Percentiles rank a stretch among this genome's conserved stretches.
Evolutionary conservation across 1,284 basidiomycete genomes (phyloP).

Genomic region (Tilletiopsis washingtonensis): DNA sequence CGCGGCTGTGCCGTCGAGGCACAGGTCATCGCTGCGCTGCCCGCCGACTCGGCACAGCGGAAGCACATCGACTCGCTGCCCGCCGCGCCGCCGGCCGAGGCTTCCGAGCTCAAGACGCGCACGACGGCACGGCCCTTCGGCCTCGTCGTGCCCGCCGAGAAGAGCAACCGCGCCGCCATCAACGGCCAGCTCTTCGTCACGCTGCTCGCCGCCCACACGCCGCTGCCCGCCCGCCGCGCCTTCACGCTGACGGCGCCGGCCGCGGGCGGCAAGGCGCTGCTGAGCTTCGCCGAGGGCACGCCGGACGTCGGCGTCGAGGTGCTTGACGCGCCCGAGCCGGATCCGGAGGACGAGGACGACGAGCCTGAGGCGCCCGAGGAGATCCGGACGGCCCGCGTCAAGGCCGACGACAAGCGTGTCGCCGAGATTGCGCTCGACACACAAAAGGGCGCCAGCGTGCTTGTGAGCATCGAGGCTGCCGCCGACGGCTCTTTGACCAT

Average conservation of each 20-base stretch:
- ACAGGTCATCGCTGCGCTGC: constrained; percentile 41
- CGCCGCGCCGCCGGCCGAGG: constrained; percentile 49
- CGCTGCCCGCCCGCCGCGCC: constrained; percentile 67
- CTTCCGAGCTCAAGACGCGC: constrained; percentile 17
- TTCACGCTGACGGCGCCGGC: constrained; percentile 53
- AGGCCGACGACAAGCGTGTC: constrained; percentile 16
- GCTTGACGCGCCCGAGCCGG: constrained; percentile 19
- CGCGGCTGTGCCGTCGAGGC: constrained; percentile 84
- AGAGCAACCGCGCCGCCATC: constrained; percentile 52
- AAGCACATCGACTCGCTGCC: constrained; percentile 25
- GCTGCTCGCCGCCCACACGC: constrained; percentile 48
- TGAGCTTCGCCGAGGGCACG: constrained; percentile 82
- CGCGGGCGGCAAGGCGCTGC: constrained; percentile 54
- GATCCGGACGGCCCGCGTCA: constrained; percentile 30
- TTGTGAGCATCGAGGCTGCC: background rate
- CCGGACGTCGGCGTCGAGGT: constrained; percentile 67
- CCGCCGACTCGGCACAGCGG: constrained; percentile 23
- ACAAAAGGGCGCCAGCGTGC: background rate
- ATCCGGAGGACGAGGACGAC: constrained; percentile 40
- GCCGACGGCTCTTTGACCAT: background rate
- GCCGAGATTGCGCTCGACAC: constrained; percentile 12
- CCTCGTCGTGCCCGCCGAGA: constrained; percentile 62
- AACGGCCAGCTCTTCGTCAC: constrained; percentile 46
- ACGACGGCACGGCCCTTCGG: constrained; percentile 58
- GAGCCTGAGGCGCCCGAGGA: constrained; percentile 37